phyloP scores from a whole-genome alignment of 257 asterid genomes.

The Phtheirospermum japonicum region DNA sequence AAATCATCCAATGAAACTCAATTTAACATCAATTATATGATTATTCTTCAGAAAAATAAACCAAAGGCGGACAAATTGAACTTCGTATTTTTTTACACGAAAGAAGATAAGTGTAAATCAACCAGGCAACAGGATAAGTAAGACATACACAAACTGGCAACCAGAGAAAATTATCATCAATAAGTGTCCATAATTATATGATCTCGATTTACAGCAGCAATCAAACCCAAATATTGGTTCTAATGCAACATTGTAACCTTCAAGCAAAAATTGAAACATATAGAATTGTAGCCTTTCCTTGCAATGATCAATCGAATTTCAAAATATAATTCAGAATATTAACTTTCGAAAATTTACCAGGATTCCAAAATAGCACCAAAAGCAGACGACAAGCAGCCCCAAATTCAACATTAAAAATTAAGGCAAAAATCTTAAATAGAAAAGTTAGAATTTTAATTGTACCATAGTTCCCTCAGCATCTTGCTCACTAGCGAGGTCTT shows the following conservation, averaged over 20 bases:
- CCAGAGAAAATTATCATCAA: conserved; percentile 6
- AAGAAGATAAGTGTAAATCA: background rate
- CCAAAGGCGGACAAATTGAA: background rate
- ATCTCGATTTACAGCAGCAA: background rate
- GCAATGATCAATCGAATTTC: background rate
- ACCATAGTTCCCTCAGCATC: conserved; percentile 83
- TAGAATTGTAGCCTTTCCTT: background rate
- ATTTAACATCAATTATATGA: background rate
- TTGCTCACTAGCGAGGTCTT: conserved; percentile 89
- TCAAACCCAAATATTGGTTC: background rate
- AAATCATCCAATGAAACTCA: background rate
- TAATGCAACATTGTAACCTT: background rate
- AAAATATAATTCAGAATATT: background rate
- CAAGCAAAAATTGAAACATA: background rate
- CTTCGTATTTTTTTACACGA: conserved; percentile 8
- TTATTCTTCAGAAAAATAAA: background rate
- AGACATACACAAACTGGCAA: conserved; percentile 6
- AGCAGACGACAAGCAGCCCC: too few species aligned
- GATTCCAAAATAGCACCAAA: too few species aligned
- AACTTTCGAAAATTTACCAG: too few species aligned
- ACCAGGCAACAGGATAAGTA: background rate
- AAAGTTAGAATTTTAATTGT: background rate
- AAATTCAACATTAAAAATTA: too few species aligned
- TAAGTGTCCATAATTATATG: background rate
- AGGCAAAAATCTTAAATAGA: too few species aligned